Conservation (phyloP, 2,329 filamentous ascomycete species). For the Albifimbria verrucaria region DNA sequence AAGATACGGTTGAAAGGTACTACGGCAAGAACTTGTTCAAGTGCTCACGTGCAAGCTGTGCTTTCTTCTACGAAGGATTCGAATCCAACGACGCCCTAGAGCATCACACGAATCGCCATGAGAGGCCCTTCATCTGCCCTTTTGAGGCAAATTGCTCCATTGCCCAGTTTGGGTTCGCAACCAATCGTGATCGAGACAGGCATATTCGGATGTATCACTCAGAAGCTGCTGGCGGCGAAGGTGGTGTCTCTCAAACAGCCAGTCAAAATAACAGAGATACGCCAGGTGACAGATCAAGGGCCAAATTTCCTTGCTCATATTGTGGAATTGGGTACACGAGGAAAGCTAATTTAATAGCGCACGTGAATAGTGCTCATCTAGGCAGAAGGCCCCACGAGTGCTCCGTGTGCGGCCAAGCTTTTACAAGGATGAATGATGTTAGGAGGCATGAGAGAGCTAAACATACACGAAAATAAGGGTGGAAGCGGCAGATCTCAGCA, state of each 20-base stretch:
- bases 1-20: conserved; percentile 17
- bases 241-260: background rate
- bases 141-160: conserved; percentile 22
- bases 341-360: conserved; percentile 28
- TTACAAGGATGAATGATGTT: conserved; percentile 29
- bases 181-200: conserved; percentile 32
- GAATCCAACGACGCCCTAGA: conserved; percentile 23
- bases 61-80: conserved; percentile 41
- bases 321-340: conserved; percentile 36
- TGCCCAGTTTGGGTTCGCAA: conserved; percentile 33
- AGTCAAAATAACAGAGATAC: background rate
- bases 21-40: conserved; percentile 39
- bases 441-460: conserved; percentile 24
- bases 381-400: conserved; percentile 27
- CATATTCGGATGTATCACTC: conserved; percentile 12
- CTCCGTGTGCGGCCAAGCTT: conserved; percentile 25
- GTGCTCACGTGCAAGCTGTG: conserved; percentile 36
- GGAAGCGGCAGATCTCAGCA: background rate
- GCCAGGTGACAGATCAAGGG: background rate
- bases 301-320: conserved; percentile 22
- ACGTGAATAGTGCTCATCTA: conserved; percentile 31
- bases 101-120: conserved; percentile 34
- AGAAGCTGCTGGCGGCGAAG: background rate
- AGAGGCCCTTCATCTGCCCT: conserved; percentile 34
- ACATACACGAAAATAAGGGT: conserved; percentile 15